phyloP scores from a whole-genome alignment of 2,329 filamentous ascomycete species.

The Calonectria crousiana region DNA sequence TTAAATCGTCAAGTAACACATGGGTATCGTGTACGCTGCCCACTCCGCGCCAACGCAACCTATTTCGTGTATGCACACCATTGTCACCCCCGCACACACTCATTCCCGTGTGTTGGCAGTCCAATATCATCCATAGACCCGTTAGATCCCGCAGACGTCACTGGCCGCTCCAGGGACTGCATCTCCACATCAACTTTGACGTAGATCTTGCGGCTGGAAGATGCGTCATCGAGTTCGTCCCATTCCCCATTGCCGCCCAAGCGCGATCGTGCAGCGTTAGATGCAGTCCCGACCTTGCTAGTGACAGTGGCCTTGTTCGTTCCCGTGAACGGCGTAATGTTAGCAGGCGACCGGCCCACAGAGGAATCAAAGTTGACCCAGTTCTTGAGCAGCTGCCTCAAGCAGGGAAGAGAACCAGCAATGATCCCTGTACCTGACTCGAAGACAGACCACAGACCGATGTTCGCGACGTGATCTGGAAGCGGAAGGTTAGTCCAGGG shows the following conservation, averaged over 20 bases:
- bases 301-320: neutral
- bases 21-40: neutral
- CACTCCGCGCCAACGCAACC: neutral
- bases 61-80: neutral
- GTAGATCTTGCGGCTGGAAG: slow-evolving; percentile 23
- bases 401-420: neutral
- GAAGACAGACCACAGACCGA: neutral
- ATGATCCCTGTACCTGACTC: neutral
- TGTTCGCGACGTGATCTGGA: neutral
- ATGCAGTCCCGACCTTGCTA: neutral
- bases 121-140: neutral
- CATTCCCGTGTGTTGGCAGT: neutral
- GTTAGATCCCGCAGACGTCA: neutral
- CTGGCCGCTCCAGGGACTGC: slow-evolving; percentile 18
- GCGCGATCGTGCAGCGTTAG: neutral
- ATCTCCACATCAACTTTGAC: slow-evolving; percentile 34
- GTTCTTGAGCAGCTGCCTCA: neutral
- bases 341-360: neutral
- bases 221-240: slow-evolving; percentile 24
- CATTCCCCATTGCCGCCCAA: slow-evolving; percentile 3
- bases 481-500: neutral
- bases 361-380: neutral
- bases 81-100: neutral
- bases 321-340: neutral
- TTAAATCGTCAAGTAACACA: neutral